Evolutionary conservation across 2,329 filamentous ascomycete genomes (phyloP).

Genomic region (Tolypocladium endophyticum): DNA sequence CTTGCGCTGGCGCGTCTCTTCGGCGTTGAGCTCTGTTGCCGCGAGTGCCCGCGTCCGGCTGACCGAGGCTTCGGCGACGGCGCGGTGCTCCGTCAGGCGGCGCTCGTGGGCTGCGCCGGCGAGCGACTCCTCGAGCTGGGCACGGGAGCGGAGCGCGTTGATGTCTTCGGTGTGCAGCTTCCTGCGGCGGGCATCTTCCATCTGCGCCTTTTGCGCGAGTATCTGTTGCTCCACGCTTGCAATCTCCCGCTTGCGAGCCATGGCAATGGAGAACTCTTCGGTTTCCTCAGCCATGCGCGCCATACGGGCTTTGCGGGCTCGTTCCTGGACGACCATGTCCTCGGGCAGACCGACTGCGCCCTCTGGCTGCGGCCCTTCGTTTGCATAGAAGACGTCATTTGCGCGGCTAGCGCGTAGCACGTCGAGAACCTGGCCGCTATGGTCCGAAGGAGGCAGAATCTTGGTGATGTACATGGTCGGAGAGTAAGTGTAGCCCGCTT

Average conservation of each 20-base stretch:
- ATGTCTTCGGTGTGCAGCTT: conserved; percentile 36
- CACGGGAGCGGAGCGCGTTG: conserved; percentile 29
- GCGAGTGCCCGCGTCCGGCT: conserved; percentile 32
- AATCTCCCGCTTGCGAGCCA: conserved; percentile 40
- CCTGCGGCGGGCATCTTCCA: conserved; percentile 39
- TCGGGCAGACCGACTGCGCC: conserved; percentile 41
- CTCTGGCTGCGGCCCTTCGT: conserved; percentile 40
- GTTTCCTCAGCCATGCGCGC: conserved; percentile 33
- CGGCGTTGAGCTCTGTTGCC: conserved; percentile 34
- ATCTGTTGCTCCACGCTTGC: conserved; percentile 41
- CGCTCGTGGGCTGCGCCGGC: conserved; percentile 19
- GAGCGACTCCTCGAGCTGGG: conserved; percentile 34
- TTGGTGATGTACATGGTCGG: conserved; percentile 51
- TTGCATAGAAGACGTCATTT: conserved; percentile 43
- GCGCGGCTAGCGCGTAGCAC: conserved; percentile 42
- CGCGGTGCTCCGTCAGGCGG: conserved; percentile 34
- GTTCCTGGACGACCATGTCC: conserved; percentile 38
- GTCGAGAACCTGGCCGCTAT: conserved; percentile 29
- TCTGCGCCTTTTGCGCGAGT: conserved; percentile 33
- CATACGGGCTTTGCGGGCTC: conserved; percentile 35
- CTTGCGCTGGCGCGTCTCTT: conserved; percentile 30
- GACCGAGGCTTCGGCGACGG: conserved; percentile 34
- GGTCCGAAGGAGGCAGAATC: conserved; percentile 28
- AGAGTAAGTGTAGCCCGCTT: conserved; percentile 48
- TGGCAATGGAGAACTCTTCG: conserved; percentile 36